phyloP scores from a whole-genome alignment of 805 yeast species.

The Kodamaea lidongshanica region DNA sequence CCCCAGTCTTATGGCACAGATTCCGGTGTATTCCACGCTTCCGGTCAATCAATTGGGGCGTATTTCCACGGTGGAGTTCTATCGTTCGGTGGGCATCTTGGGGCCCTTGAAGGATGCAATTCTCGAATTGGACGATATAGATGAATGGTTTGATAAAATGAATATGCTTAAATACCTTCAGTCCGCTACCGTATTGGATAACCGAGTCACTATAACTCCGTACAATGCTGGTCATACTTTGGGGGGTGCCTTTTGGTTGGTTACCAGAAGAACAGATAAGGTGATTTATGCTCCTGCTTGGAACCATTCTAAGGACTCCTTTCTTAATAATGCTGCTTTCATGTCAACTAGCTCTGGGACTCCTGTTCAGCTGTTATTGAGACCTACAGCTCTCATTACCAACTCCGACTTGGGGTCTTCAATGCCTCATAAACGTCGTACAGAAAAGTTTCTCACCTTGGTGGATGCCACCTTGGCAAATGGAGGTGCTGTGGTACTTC shows the following conservation, averaged over 20 bases:
- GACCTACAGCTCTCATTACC: constrained; percentile 82
- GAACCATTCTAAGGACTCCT: constrained; percentile 90
- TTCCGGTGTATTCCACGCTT: constrained; percentile 82
- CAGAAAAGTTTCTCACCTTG: constrained; percentile 55
- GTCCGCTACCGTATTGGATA: constrained; percentile 56
- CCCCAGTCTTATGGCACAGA: constrained; percentile 48
- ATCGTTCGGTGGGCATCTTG: constrained; percentile 62
- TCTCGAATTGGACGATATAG: constrained; percentile 68
- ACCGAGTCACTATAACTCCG: constrained; percentile 66
- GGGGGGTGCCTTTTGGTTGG: constrained; percentile 89
- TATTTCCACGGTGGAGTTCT: constrained; percentile 76
- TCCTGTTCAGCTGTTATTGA: constrained; percentile 54
- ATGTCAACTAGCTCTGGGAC: constrained; percentile 48
- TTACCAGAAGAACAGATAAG: constrained; percentile 68
- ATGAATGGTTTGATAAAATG: constrained; percentile 69
- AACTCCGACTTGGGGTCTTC: constrained; percentile 63
- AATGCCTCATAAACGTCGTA: constrained; percentile 54
- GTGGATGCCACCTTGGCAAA: constrained; percentile 61
- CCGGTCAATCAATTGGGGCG: constrained; percentile 86
- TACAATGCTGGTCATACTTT: constrained; percentile 87
- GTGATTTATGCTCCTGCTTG: constrained; percentile 86
- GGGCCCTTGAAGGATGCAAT: constrained; percentile 61
- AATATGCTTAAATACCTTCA: constrained; percentile 73
- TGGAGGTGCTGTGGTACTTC: constrained; percentile 79
- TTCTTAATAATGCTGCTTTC: constrained; percentile 65